Evolutionary conservation across 345 rosid genomes (phyloP).

Genomic region (Lepidium africanum): DNA sequence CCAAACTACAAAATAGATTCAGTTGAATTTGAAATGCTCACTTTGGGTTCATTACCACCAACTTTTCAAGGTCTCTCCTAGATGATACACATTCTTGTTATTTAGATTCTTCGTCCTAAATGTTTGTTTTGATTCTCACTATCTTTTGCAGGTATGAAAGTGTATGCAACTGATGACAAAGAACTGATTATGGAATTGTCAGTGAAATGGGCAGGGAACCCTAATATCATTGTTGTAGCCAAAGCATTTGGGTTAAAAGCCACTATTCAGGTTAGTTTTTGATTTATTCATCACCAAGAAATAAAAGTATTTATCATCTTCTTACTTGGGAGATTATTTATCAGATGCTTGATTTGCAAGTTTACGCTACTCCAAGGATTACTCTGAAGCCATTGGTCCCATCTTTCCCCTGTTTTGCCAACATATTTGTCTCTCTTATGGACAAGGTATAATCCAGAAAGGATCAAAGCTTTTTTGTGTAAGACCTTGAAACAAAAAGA

Average conservation of each 20-base stretch:
- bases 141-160: conserved; percentile 69
- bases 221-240: conserved; percentile 61
- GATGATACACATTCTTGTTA: neutral
- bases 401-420: conserved; percentile 91
- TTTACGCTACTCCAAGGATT: conserved; percentile 83
- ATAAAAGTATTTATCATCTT: neutral
- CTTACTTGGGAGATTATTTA: neutral
- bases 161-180: conserved; percentile 84
- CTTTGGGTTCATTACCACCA: conserved; percentile 82
- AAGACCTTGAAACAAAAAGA: neutral
- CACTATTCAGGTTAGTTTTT: conserved; percentile 59
- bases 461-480: neutral
- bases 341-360: conserved; percentile 92
- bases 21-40: conserved; percentile 80
- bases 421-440: conserved; percentile 84
- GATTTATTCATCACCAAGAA: neutral
- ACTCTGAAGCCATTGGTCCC: conserved; percentile 90
- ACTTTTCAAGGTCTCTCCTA: conserved; percentile 60
- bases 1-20: conserved; percentile 84
- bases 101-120: neutral
- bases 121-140: neutral
- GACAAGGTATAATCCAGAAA: conserved; percentile 47
- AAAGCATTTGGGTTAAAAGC: conserved; percentile 89
- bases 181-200: conserved; percentile 87
- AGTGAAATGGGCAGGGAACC: conserved; percentile 92